Base-by-base conservation (phyloP, 2,329 filamentous ascomycete species). In the Xylaria sp. region DNA sequence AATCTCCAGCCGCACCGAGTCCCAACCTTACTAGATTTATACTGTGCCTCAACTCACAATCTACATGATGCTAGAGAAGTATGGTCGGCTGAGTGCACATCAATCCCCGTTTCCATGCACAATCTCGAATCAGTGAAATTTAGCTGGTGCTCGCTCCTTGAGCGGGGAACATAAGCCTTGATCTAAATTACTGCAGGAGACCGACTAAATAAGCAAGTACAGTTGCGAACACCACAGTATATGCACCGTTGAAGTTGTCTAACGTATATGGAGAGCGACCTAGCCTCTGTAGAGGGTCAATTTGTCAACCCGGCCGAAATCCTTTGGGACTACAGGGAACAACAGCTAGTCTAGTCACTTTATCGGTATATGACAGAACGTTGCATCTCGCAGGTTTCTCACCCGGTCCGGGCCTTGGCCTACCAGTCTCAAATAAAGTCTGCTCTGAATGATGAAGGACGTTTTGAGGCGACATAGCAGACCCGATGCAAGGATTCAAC, bases 401-500 rank as follows among this genome's bases (percentile, higher is more conserved):
- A 65, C 42, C 57, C 65, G 34, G 50, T 42, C 59, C 50, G 24
- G 24, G 12, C 24, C 27, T 14, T 21, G 8, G 42, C 42, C 62
- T 27, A 48, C 56, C 24, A 32, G 42, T 53, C 45, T 48, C 24
- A 66, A 42, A 56, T 57, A 61, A 50, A 53, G 48, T 50, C 21
- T 50, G n/a, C 58, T 21, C 51, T 55, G 30, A 42, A 21, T 24
- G 65, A 14, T 30, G 27, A 42, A 53, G 24, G 58, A 69, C 51
- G 21, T 64, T 53, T 27, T 73, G 70, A 72, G 69, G 69, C 71
- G 56, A 69, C 67, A 67, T 71, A 55, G 65, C 51, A 71, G 70
- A 67, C 53, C 50, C 66, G 62, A 72, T 67, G 65, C 67, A 71
- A 71, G 74, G 72, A 76, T 75, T 65, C 67, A 74, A 73, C 70